phyloP scores from a whole-genome alignment of 495 filamentous ascomycete species.

The Penicillium lagena region DNA sequence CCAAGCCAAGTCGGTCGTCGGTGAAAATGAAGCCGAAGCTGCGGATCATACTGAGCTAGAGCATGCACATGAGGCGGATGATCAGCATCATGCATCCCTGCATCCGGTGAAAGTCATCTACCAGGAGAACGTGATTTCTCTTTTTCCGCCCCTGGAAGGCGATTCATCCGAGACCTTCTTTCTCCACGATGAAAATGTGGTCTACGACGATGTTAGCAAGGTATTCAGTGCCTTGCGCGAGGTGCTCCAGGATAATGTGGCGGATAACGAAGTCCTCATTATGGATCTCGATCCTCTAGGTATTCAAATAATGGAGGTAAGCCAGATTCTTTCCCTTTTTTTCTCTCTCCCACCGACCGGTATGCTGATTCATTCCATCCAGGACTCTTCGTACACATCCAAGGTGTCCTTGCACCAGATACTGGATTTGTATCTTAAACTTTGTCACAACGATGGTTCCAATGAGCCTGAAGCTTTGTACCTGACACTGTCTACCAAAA shows the following conservation, averaged over 20 bases:
- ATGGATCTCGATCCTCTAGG: constrained; percentile 62
- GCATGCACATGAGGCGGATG: constrained; percentile 4
- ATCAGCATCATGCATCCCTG: constrained; percentile 15
- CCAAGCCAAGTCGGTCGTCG: neutral
- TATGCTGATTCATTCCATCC: constrained; percentile 21
- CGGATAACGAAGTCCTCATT: constrained; percentile 60
- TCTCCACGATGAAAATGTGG: constrained; percentile 58
- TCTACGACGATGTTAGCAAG: constrained; percentile 48
- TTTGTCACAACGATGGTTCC: constrained; percentile 55
- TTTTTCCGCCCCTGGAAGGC: constrained; percentile 61
- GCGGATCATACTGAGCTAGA: constrained; percentile 5
- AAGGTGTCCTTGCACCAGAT: constrained; percentile 49
- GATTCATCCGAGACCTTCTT: constrained; percentile 68
- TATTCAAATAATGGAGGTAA: constrained; percentile 68
- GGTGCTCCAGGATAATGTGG: constrained; percentile 61
- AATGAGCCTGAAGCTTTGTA: constrained; percentile 49
- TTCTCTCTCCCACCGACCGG: neutral
- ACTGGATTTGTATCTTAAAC: constrained; percentile 48
- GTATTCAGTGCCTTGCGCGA: constrained; percentile 60
- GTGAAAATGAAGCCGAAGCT: constrained; percentile 3
- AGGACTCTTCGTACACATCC: constrained; percentile 41
- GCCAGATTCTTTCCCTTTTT: constrained; percentile 4
- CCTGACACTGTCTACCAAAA: constrained; percentile 44
- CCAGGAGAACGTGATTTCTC: constrained; percentile 57
- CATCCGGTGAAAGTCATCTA: constrained; percentile 59